phyloP scores from a whole-genome alignment of 2,329 filamentous ascomycete genomes.

The Pyricularia pennisetigena region DNA sequence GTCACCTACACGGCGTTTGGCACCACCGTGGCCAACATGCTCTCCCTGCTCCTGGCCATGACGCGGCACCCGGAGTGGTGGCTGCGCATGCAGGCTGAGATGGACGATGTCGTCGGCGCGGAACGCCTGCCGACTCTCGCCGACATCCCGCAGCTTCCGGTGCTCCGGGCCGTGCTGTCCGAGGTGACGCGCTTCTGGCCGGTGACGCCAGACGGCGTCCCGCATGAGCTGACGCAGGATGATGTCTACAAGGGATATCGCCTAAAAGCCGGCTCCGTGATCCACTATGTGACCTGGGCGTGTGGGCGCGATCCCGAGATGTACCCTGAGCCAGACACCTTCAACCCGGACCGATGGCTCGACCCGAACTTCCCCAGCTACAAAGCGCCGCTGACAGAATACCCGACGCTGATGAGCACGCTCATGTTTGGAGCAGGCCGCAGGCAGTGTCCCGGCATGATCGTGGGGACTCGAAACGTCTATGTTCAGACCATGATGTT shows the following conservation, averaged over 20 bases:
- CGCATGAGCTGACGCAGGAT: slow-evolving; percentile 8
- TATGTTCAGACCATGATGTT: not conserved
- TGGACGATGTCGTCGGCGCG: slow-evolving; percentile 25
- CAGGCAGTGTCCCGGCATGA: not conserved
- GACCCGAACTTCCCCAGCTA: slow-evolving; percentile 9
- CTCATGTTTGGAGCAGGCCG: not conserved
- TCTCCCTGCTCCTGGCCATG: slow-evolving; percentile 27
- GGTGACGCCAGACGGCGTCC: slow-evolving; percentile 22
- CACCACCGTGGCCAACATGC: not conserved
- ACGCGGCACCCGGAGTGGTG: slow-evolving; percentile 33
- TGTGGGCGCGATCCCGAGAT: slow-evolving; percentile 13
- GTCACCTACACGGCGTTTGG: not conserved
- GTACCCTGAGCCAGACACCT: slow-evolving; percentile 18
- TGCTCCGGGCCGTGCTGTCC: slow-evolving; percentile 20
- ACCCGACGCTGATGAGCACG: not conserved
- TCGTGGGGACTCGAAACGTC: not conserved
- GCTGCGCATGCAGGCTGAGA: slow-evolving; percentile 28
- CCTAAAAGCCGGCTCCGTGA: slow-evolving; percentile 8
- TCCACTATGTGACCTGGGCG: slow-evolving; percentile 9
- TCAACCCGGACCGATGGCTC: slow-evolving; percentile 19
- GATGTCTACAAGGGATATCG: slow-evolving; percentile 11
- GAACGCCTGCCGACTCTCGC: slow-evolving; percentile 20
- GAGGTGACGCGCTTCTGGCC: slow-evolving; percentile 10
- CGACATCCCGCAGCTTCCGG: slow-evolving; percentile 19
- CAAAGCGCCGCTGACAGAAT: not conserved